phyloP scores from a whole-genome alignment of 257 asterid species.

The Plectranthus barbatus region DNA sequence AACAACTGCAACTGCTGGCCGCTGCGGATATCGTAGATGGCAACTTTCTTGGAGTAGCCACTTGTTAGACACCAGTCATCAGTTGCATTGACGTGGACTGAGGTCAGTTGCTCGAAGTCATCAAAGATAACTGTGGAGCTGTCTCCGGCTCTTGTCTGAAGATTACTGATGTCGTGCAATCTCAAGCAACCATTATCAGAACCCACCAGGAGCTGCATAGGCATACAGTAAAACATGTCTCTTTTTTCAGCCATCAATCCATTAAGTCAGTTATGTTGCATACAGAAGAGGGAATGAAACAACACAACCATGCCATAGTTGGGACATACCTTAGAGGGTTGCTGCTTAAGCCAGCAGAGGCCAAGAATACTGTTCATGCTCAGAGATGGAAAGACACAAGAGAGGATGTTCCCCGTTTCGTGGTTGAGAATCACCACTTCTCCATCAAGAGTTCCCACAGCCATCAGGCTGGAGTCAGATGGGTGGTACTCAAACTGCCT shows the following conservation, averaged over 20 bases:
- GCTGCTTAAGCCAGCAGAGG: conserved; percentile 71
- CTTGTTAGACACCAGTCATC: conserved; percentile 69
- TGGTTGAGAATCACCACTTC: conserved; percentile 66
- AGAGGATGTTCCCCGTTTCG: conserved; percentile 43
- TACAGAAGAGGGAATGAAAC: neutral
- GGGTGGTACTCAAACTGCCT: conserved; percentile 88
- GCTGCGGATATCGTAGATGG: conserved; percentile 53
- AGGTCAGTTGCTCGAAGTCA: conserved; percentile 70
- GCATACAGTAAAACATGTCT: conserved; percentile 8
- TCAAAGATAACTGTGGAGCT: conserved; percentile 33
- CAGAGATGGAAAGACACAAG: conserved; percentile 30
- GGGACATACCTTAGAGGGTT: conserved; percentile 59
- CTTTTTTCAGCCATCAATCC: conserved; percentile 15
- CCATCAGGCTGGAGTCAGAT: conserved; percentile 65
- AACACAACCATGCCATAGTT: neutral
- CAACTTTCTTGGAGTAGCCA: conserved; percentile 72
- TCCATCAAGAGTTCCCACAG: conserved; percentile 81
- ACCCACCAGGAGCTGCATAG: conserved; percentile 64
- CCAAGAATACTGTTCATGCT: conserved; percentile 46
- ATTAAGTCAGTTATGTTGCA: neutral
- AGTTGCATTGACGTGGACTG: conserved; percentile 68
- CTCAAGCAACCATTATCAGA: conserved; percentile 64
- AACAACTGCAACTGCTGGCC: conserved; percentile 49
- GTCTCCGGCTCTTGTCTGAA: conserved; percentile 15
- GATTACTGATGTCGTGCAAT: conserved; percentile 51